phyloP scores from a whole-genome alignment of 306 rosid genomes.

The Geum urbanum region DNA sequence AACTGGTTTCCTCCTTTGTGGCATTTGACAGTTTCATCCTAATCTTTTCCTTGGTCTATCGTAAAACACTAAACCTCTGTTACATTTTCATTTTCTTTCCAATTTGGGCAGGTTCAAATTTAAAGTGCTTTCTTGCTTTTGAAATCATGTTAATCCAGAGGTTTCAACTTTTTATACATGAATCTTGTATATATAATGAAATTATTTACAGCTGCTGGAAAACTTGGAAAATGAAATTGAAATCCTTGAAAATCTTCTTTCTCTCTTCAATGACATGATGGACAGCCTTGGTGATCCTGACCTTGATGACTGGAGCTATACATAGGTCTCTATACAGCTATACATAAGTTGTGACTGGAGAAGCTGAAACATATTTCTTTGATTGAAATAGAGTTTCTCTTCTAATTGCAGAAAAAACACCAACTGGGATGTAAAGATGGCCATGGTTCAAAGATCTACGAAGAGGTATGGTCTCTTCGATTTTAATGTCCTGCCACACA shows the following conservation, averaged over 20 bases:
- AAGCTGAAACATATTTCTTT: slow-evolving; percentile 2
- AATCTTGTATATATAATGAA: slow-evolving; percentile 4
- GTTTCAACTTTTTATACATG: not conserved
- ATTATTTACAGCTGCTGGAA: slow-evolving; percentile 45
- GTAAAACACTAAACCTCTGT: not conserved
- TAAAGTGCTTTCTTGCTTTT: not conserved
- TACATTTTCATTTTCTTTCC: not conserved
- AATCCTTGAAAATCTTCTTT: slow-evolving; percentile 48
- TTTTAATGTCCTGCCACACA: slow-evolving; percentile 43
- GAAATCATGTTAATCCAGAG: not conserved
- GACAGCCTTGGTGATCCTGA: slow-evolving; percentile 47
- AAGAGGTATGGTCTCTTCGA: slow-evolving; percentile 52
- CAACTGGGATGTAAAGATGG: slow-evolving; percentile 64
- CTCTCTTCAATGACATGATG: slow-evolving; percentile 49
- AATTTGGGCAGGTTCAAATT: not conserved
- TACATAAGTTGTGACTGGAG: slow-evolving; percentile 5
- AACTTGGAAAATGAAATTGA: slow-evolving; percentile 66
- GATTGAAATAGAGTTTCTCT: not conserved
- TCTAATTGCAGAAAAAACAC: slow-evolving; percentile 39
- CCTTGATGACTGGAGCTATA: slow-evolving; percentile 60
- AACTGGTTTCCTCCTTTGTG: not conserved
- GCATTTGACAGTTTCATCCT: not conserved
- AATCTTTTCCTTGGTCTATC: not conserved
- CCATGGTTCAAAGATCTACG: slow-evolving; percentile 46
- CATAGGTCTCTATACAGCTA: slow-evolving; percentile 12